Base-by-base conservation (phyloP, 75 land plant species). In the Picea glauca region DNA sequence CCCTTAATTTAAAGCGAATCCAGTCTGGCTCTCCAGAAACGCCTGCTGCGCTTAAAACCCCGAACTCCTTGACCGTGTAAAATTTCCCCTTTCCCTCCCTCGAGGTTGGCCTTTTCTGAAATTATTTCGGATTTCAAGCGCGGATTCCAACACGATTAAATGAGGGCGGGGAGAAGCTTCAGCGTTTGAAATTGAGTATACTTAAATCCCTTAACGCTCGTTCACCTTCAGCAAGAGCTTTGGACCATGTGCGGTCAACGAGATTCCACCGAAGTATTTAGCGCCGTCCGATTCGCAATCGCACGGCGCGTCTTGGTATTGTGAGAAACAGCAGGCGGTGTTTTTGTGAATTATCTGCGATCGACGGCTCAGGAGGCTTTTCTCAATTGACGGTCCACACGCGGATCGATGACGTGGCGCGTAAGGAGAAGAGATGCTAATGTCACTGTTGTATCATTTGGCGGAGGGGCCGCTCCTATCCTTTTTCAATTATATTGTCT, bases 321-420 rank as follows among this genome's bases (percentile, higher is more conserved):
- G 13, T 43, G 5, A 46, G 40, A 17, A 6, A 20, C 0, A 20
- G 23, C 54, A 7, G 21, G 17, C 66, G 4, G 4, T 23, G 32
- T 11, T 30, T 30, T 30, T 23, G 38, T 40, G 73, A 46, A 43
- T 20, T 70, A 70, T n/a, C 73, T n/a, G 6, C 1, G 13, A 70
- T 70, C 73, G 54, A 70, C 73, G 73, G 73, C 43, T 1, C 50
- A 7, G 0, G 8, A 70, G 13, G 26, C 73, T 70, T 17, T 40
- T n/a, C 73, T 4, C 15, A 43, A 40, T 40, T n/a, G 73, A 40
- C 73, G 73, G 73, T 12, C 1, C 13, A 43, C n/a, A 70, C 73
- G n/a, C 21, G 73, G 73, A 70, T 70, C 73, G 73, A 70, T 70
- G 73, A 70, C 23, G 73, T 70, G 73, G 73, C 17, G 7, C n/a